These are phyloP conservation scores for Agarophyton chilense DNA, from an alignment of 23 red algal genomes.

Conservation along the genomic window DNA sequence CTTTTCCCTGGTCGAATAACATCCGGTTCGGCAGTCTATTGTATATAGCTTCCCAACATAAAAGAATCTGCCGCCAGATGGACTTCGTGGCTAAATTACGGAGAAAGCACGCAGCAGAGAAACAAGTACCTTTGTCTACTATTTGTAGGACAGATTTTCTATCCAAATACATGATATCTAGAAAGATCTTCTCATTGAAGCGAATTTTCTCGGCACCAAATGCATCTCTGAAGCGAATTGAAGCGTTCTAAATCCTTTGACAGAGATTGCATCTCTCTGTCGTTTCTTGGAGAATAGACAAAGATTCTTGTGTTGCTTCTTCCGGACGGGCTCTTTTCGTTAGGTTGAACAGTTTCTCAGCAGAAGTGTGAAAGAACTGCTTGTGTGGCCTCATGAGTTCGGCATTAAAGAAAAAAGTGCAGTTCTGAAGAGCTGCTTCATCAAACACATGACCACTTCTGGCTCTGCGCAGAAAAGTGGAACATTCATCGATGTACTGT, in stretches of 20 bases:
- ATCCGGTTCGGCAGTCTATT: slow-evolving; percentile 1
- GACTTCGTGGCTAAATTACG: neutral
- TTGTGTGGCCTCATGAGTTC: slow-evolving; percentile 8
- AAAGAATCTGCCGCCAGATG: neutral
- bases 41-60: neutral
- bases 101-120: neutral
- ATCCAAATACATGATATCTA: slow-evolving; percentile 36
- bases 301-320: slow-evolving; percentile 26
- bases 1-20: neutral
- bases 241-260: slow-evolving; percentile 28
- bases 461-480: neutral
- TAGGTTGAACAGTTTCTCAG: slow-evolving; percentile 38
- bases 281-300: neutral
- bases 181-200: slow-evolving; percentile 4
- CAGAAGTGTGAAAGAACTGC: slow-evolving; percentile 36
- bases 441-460: slow-evolving; percentile 14
- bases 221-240: neutral
- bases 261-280: slow-evolving; percentile 32
- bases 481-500: slow-evolving; percentile 9
- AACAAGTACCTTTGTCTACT: neutral
- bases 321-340: slow-evolving; percentile 7
- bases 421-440: neutral
- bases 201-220: slow-evolving; percentile 17
- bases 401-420: neutral
- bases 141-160: neutral